Evolutionary conservation across 768 basidiomycete genomes (phyloP), one percentile per base, ranked within the genome.

Genomic region (Exsudoporus frostii): DNA sequence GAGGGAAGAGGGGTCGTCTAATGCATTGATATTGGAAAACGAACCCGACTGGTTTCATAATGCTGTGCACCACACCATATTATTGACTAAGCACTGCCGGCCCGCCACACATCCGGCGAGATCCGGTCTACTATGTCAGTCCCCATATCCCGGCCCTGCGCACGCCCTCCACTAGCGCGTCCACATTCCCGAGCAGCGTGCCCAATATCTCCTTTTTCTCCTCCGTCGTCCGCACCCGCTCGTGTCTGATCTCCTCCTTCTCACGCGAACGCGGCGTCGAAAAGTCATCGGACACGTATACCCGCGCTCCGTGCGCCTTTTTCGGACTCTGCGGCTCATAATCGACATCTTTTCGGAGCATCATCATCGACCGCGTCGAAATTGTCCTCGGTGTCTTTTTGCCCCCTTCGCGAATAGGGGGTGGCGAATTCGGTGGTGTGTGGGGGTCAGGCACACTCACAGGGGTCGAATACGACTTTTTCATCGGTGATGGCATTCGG

Each of bases 121-220:
- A 4, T 44, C 25, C 29, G 43, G 19, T n/a, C 25, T 7, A 14
- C 54, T 65, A 80, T 32, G 70, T 83, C 51, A 92, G 67, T 7
- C 92, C 91, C 90, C 90, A 95, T 50, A 94, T 84, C 0, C 92
- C 91, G 0, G 90, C 90, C 69, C 85, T 88, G 55, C 86, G 77
- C 32, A 96, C 88, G 0, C 92, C 86, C 56, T 92, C 90, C 6
- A 96, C 90, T 10, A 96, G 77, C 29, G 89, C 87, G 66, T 95
- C 93, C 3, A 96, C 93, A 66, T 96, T 95, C 4, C 91, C 92
- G 40, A 96, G 70, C 83, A 93, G 86, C 41, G 81, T 85, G 0
- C 88, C 87, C 52, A 96, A 64, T 40, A 90, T 67, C 65, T 84
- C 82, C 69, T 87, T 92, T 74, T 93, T 93, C 72, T 93, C 88